Conservation (phyloP, 306 rosid species). For the Cercis canadensis region DNA sequence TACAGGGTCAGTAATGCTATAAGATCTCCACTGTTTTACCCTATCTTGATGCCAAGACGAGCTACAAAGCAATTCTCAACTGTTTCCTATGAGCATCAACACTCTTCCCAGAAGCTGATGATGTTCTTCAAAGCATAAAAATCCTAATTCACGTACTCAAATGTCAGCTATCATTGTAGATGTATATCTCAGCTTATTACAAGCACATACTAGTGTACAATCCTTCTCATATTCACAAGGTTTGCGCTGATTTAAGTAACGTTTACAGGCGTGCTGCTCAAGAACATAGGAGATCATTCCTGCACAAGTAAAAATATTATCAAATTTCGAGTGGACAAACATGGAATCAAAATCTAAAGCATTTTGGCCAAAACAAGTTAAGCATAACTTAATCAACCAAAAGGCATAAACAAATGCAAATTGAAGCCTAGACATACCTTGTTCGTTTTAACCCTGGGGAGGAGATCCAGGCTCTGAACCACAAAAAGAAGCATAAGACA, state of each 20-base stretch:
- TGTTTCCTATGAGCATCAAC: slow-evolving; percentile 49
- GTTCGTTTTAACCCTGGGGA: slow-evolving; percentile 57
- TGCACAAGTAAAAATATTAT: slow-evolving; percentile 38
- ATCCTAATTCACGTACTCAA: slow-evolving; percentile 51
- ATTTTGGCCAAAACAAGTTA: no score
- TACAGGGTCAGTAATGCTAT: slow-evolving; percentile 44
- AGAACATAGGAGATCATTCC: slow-evolving; percentile 54
- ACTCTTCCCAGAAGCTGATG: slow-evolving; percentile 39
- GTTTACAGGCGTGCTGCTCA: slow-evolving; percentile 38
- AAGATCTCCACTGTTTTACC: slow-evolving; percentile 43
- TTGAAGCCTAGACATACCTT: slow-evolving; percentile 41
- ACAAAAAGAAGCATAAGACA: slow-evolving; percentile 82
- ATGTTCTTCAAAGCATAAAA: slow-evolving; percentile 47
- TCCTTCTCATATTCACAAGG: slow-evolving; percentile 72
- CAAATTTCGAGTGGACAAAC: no score
- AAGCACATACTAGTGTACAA: slow-evolving; percentile 68
- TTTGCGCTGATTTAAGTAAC: slow-evolving; percentile 39
- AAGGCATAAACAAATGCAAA: not conserved
- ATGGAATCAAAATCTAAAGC: no score
- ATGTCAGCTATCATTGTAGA: slow-evolving; percentile 51
- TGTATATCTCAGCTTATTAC: slow-evolving; percentile 66
- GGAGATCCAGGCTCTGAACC: slow-evolving; percentile 96
- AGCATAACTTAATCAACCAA: not conserved
- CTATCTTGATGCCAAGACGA: slow-evolving; percentile 23
- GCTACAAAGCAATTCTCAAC: slow-evolving; percentile 42